phyloP scores from a whole-genome alignment of 164 flowering plant species.

The Sextonia rubra region DNA sequence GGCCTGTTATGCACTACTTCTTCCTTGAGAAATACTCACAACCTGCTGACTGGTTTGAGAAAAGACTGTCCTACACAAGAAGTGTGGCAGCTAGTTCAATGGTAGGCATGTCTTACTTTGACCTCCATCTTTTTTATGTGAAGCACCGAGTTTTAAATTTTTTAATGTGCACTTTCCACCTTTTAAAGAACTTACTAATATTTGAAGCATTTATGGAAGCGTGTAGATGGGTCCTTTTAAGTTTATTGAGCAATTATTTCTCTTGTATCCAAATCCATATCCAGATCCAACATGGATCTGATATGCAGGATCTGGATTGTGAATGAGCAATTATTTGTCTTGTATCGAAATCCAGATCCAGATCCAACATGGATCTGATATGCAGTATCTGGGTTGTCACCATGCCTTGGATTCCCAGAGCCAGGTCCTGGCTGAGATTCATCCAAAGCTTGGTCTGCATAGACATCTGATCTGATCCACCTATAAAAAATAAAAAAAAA shows the following conservation, averaged over 20 bases:
- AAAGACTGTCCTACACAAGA: conserved; percentile 86
- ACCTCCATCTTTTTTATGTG: neutral
- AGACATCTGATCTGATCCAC: too few relatives aligned
- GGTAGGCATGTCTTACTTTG: conserved; percentile 37
- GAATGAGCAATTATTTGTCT: neutral
- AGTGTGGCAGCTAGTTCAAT: conserved; percentile 98
- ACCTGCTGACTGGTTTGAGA: conserved; percentile 98
- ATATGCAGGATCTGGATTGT: too few relatives aligned
- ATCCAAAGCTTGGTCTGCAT: too few relatives aligned
- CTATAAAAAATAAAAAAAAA: too few relatives aligned
- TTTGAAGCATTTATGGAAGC: too few relatives aligned
- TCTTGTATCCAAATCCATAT: neutral
- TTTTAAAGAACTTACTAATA: too few relatives aligned
- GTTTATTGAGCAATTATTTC: neutral
- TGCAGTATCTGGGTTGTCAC: too few relatives aligned
- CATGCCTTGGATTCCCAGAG: too few relatives aligned
- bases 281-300: too few relatives aligned
- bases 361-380: too few relatives aligned
- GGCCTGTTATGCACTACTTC: conserved; percentile 97
- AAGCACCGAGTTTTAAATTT: neutral
- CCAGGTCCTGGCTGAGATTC: too few relatives aligned
- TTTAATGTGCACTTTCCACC: neutral
- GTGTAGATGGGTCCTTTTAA: neutral
- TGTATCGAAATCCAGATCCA: too few relatives aligned
- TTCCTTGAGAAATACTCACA: conserved; percentile 85